Evolutionary conservation across 441 rosid species (phyloP), one percentile per base, ranked within the genome.

Genomic region (Populus hybrid): DNA sequence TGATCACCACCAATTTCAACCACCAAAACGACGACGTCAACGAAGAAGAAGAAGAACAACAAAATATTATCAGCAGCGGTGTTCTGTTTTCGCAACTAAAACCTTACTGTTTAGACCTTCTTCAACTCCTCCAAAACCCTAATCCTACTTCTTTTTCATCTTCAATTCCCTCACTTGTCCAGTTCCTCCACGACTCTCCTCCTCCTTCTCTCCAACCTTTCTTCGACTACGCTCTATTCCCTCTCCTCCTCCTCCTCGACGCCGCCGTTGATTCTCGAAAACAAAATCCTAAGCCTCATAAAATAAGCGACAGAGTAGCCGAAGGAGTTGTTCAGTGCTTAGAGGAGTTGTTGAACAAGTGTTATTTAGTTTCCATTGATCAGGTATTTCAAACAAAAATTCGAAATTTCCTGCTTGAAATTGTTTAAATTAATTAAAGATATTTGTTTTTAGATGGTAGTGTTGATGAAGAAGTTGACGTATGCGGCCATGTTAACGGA

Each of bases 201-300:
- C 73, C 93, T 16, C 65, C 75, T 66, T 77, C 78, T 63, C 92
- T 94, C 20, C 97, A 94, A 73, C 90, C 96, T 5, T 89, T 93
- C 87, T 90, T 94, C 80, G 95, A 96, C 91, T 96, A 91, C 82
- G 80, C 88, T 5, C 78, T 93, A 87, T 90, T 91, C 77, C 98
- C 99, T 0, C 81, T 94, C 90, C 90, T 93, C 83, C 96, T 93
- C 81, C 87, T 90, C n/a, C 80, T 96, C 80, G 98, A 93, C 76
- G 91, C 91, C 0, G 95, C 97, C 38, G 89, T 90, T 71, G 88
- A 86, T 54, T 87, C 87, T 79, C 82, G 97, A 80, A 83, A 87
- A 23, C 76, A 87, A 0, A 77, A 81, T 70, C 72, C 65, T 23
- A n/a, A 50, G 69, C 84, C 88, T 23, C 73, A 73, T 66, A 84